A percentile compares a stretch with the other conserved stretches of the same genome.
Conservation (phyloP, 176 grass and related monocot species). For the Musa itinerans region DNA sequence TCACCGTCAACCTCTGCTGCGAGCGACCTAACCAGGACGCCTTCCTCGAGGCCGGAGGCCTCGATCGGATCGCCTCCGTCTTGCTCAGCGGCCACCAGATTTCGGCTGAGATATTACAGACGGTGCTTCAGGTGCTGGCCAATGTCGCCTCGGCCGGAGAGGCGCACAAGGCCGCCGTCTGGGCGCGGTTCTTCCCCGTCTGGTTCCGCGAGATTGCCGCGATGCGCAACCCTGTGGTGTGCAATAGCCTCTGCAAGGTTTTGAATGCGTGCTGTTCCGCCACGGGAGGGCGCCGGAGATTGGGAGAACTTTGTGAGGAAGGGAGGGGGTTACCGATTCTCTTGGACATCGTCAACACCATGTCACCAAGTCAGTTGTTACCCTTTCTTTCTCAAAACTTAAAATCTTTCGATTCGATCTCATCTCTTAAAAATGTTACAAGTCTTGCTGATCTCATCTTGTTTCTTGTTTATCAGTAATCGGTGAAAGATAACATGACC, state of each 20-base stretch:
- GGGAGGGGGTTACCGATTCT: slow-evolving; percentile 2
- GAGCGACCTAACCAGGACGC: background rate
- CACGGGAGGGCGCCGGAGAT: background rate
- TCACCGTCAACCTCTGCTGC: background rate
- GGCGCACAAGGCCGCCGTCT: background rate
- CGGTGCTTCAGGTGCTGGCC: background rate
- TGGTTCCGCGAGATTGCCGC: slow-evolving; percentile 6
- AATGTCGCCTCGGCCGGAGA: background rate
- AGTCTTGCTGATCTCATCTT: background rate
- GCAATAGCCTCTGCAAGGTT: background rate
- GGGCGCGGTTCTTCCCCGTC: slow-evolving; percentile 2
- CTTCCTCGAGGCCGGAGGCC: background rate
- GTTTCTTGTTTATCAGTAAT: background rate
- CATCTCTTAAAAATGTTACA: background rate
- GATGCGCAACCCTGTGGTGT: background rate
- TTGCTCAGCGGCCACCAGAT: background rate
- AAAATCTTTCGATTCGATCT: background rate
- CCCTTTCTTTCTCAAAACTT: background rate
- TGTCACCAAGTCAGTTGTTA: background rate
- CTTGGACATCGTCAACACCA: background rate
- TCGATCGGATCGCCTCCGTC: slow-evolving; percentile 8
- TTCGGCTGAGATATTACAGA: background rate
- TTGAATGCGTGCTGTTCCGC: background rate
- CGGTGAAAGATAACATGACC: background rate
- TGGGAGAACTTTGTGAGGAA: background rate